Evolutionary conservation across 1,284 basidiomycete genomes (phyloP).

Genomic region (Sanghuangporus sanghuang): DNA sequence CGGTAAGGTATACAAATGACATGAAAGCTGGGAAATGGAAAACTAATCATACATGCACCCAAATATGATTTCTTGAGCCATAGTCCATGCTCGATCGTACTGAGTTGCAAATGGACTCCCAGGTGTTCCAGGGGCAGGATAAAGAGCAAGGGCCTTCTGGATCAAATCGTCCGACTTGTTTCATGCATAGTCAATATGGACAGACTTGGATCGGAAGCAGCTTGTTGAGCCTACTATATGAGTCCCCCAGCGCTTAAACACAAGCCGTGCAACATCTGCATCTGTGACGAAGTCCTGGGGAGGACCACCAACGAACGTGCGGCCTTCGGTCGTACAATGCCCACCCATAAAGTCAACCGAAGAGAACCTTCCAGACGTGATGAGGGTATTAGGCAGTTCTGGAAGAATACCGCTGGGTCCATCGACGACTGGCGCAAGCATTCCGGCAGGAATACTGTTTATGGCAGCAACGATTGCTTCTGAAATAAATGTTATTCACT

Average conservation of each 20-base stretch:
- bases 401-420: conserved; percentile 35
- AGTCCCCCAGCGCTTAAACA: conserved; percentile 34
- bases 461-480: conserved; percentile 35
- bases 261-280: conserved; percentile 32
- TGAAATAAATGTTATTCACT: conserved; percentile 14
- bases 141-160: conserved; percentile 33
- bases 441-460: conserved; percentile 29
- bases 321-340: conserved; percentile 40
- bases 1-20: neutral
- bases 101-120: conserved; percentile 36
- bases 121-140: conserved; percentile 31
- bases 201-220: neutral
- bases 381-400: conserved; percentile 37
- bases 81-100: conserved; percentile 37
- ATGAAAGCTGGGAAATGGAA: neutral
- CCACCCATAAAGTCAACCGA: conserved; percentile 38
- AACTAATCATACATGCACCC: conserved; percentile 37
- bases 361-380: conserved; percentile 33
- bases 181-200: neutral
- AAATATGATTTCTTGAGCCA: conserved; percentile 39
- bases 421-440: conserved; percentile 34
- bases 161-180: conserved; percentile 34
- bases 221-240: conserved; percentile 29
- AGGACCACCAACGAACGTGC: conserved; percentile 35
- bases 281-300: conserved; percentile 36